Conservation (phyloP, 2,329 filamentous ascomycete genomes). For the Fusarium tanahbumbuense region DNA sequence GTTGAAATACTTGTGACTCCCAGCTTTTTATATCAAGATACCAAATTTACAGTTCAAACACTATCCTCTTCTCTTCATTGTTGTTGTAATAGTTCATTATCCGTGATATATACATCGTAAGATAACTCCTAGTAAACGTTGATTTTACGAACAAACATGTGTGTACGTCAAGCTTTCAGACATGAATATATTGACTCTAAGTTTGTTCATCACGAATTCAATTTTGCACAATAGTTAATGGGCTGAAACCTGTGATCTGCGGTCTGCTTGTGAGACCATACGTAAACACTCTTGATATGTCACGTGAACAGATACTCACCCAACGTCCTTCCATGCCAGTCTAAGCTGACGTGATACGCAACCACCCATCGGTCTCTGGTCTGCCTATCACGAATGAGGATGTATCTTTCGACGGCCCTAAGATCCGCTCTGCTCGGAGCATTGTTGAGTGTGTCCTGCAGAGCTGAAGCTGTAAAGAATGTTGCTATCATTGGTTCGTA, state of each 20-base stretch:
- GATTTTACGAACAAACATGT: neutral
- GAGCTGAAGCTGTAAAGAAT: constrained; percentile 45
- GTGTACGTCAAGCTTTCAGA: no score
- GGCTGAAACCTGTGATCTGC: neutral
- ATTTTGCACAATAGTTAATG: neutral
- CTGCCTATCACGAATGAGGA: constrained; percentile 12
- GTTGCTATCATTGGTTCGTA: constrained; percentile 54
- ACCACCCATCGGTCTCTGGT: neutral
- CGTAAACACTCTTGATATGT: neutral
- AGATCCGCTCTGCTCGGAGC: constrained; percentile 36
- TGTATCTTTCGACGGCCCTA: constrained; percentile 30
- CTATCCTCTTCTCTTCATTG: neutral
- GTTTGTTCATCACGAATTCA: neutral
- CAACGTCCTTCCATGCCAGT: neutral
- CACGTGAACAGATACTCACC: constrained; percentile 10
- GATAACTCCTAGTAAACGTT: neutral
- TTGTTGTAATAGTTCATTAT: no score
- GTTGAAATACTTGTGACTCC: neutral
- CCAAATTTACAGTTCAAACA: constrained; percentile 19
- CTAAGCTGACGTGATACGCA: neutral
- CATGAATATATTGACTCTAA: neutral
- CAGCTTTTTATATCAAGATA: constrained; percentile 19
- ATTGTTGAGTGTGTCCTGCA: constrained; percentile 23
- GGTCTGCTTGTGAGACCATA: neutral
- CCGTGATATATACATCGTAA: neutral